A percentile compares a stretch with the other conserved stretches of the same genome.
These are phyloP conservation scores for Nevesoporus exiguus DNA, from an alignment of 768 basidiomycete genomes.

Conservation along the genomic window DNA sequence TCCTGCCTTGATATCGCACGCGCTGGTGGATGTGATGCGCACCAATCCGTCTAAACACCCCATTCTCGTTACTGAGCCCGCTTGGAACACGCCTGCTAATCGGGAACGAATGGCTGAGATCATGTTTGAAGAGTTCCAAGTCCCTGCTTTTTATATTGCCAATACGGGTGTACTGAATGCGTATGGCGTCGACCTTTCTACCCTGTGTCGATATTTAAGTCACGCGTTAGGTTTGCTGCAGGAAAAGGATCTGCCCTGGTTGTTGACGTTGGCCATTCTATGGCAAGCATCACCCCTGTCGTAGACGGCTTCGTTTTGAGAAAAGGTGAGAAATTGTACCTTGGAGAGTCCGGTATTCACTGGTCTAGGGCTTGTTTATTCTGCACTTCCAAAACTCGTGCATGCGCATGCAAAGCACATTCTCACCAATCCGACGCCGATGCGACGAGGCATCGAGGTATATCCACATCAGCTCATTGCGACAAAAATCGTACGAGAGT, in stretches of 20 bases:
- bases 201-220: conserved; percentile 9
- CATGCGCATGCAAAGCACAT: conserved; percentile 74
- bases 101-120: conserved; percentile 95
- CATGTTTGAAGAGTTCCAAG: conserved; percentile 94
- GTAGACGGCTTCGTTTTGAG: conserved; percentile 97
- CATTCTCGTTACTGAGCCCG: conserved; percentile 87
- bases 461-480: conserved; percentile 86
- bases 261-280: conserved; percentile 87
- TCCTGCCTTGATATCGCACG: conserved; percentile 67
- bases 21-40: conserved; percentile 71
- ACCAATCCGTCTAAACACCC: conserved; percentile 84
- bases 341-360: neutral
- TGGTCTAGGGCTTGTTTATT: conserved; percentile 67
- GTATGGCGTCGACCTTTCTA: conserved; percentile 43
- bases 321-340: conserved; percentile 57
- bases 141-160: conserved; percentile 95
- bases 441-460: conserved; percentile 62
- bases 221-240: conserved; percentile 73
- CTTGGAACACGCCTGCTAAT: conserved; percentile 94
- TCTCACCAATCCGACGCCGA: conserved; percentile 46
- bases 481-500: conserved; percentile 57
- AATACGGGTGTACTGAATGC: conserved; percentile 93
- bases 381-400: conserved; percentile 74
- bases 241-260: conserved; percentile 97
- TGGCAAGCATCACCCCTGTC: conserved; percentile 90